phyloP scores from a whole-genome alignment of 2,329 filamentous ascomycete species.

The Aureobasidium melanogenum region DNA sequence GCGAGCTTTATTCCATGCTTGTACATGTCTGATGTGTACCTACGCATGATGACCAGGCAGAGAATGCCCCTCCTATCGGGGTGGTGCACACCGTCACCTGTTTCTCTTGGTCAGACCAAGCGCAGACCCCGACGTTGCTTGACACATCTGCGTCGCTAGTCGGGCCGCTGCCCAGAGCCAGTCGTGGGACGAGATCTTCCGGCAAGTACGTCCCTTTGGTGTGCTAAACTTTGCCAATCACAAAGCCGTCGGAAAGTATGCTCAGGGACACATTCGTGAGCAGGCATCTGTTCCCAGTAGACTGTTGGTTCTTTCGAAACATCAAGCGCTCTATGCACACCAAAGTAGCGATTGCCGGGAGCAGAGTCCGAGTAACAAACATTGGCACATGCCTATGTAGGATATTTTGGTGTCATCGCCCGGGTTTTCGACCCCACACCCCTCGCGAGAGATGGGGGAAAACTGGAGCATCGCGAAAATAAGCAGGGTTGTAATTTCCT shows the following conservation, averaged over 20 bases:
- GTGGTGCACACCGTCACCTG: not conserved
- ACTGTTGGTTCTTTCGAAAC: too few relatives aligned
- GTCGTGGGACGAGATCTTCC: not conserved
- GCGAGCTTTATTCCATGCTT: not conserved
- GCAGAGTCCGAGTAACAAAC: not conserved
- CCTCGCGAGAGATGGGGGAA: conserved; percentile 1
- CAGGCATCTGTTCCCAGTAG: too few relatives aligned
- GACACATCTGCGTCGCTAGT: not conserved
- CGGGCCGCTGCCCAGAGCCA: conserved; percentile 4
- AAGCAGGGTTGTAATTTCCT: conserved; percentile 10
- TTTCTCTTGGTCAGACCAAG: not conserved
- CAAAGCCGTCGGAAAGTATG: not conserved
- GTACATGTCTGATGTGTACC: not conserved
- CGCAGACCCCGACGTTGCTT: not conserved
- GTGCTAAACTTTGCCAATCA: not conserved
- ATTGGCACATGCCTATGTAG: not conserved
- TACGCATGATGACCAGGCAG: not conserved
- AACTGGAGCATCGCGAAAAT: conserved; percentile 12
- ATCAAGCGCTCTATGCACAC: too few relatives aligned
- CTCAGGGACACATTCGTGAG: not conserved
- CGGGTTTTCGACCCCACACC: conserved; percentile 9
- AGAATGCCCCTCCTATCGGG: not conserved
- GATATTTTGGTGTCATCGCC: conserved; percentile 1
- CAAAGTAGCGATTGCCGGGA: not conserved
- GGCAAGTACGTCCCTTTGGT: not conserved